These are phyloP conservation scores for Lithospermum erythrorhizon DNA, from an alignment of 257 asterid species.

Conservation along the genomic window DNA sequence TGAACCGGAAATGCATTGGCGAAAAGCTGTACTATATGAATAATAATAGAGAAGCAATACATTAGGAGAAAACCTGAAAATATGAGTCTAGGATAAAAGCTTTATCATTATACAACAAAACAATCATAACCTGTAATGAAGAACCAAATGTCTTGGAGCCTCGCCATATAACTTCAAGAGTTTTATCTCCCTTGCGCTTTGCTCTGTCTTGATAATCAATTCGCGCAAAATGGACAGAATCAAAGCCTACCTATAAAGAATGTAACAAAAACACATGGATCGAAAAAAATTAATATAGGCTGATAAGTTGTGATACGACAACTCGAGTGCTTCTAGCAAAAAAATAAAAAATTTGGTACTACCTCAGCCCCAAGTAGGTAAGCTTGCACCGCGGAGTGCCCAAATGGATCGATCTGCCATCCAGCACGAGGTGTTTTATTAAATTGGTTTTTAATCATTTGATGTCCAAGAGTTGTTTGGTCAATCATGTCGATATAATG, in stretches of 20 bases:
- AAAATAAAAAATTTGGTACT: not conserved
- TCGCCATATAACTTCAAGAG: slow-evolving; percentile 87
- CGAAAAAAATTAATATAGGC: not conserved
- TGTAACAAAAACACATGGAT: slow-evolving; percentile 4
- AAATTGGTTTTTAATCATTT: slow-evolving; percentile 47
- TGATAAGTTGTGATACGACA: no score
- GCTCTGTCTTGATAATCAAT: slow-evolving; percentile 88
- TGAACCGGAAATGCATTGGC: slow-evolving; percentile 73
- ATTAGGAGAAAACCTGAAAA: not conserved
- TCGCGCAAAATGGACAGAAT: slow-evolving; percentile 81
- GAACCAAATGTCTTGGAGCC: slow-evolving; percentile 76
- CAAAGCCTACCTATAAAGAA: slow-evolving; percentile 55
- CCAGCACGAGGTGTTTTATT: slow-evolving; percentile 86
- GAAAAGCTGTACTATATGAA: slow-evolving; percentile 45
- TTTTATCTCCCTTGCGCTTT: slow-evolving; percentile 50
- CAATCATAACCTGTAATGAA: slow-evolving; percentile 43
- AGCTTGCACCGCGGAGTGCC: slow-evolving; percentile 89
- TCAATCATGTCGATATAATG: slow-evolving; percentile 91
- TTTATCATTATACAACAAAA: not conserved
- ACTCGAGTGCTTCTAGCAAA: not conserved
- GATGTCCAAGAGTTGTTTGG: slow-evolving; percentile 89
- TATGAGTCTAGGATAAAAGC: not conserved
- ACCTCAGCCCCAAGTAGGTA: slow-evolving; percentile 78
- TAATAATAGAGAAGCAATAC: not conserved
- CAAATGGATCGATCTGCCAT: slow-evolving; percentile 97